Evolutionary conservation across 1,284 basidiomycete species (phyloP).

Genomic region (Naganishia sp.): DNA sequence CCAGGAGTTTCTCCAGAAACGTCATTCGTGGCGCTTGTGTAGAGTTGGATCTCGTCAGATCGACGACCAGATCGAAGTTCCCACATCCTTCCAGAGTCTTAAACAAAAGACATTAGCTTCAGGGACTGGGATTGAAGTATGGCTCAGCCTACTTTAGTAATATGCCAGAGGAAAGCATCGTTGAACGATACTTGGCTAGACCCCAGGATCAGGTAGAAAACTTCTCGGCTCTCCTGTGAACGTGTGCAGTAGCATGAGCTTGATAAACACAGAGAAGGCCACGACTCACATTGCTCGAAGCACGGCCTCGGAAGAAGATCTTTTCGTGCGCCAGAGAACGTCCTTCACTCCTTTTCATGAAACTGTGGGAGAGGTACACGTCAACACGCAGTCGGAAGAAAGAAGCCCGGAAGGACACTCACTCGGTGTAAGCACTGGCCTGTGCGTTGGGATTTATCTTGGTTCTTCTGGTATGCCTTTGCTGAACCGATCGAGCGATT

Average conservation of each 20-base stretch:
- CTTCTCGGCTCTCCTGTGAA: slow-evolving; percentile 43
- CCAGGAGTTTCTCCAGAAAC: slow-evolving; percentile 76
- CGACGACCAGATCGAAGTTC: slow-evolving; percentile 67
- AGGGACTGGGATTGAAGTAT: neutral
- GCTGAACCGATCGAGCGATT: slow-evolving; percentile 42
- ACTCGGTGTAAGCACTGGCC: slow-evolving; percentile 54
- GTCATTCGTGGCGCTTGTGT: slow-evolving; percentile 73
- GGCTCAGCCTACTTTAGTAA: slow-evolving; percentile 65
- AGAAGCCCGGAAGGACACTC: slow-evolving; percentile 24
- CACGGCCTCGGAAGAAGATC: slow-evolving; percentile 68
- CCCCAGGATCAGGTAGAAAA: slow-evolving; percentile 60
- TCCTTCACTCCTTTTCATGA: slow-evolving; percentile 69
- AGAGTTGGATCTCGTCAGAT: slow-evolving; percentile 78
- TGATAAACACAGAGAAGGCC: too few species aligned
- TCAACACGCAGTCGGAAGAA: neutral
- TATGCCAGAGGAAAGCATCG: slow-evolving; percentile 77
- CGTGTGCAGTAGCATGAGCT: too few species aligned
- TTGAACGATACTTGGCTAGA: slow-evolving; percentile 82
- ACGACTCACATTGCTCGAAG: slow-evolving; percentile 43
- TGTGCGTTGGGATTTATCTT: slow-evolving; percentile 66
- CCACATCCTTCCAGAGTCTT: slow-evolving; percentile 21
- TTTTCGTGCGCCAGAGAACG: slow-evolving; percentile 65
- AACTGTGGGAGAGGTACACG: slow-evolving; percentile 58
- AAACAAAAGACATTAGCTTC: neutral
- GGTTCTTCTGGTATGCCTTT: slow-evolving; percentile 67